A percentile compares a stretch with the other conserved stretches of the same genome.
These are phyloP conservation scores for Verticillium longisporum DNA, from an alignment of 2,329 filamentous ascomycete species.

Conservation along the genomic window DNA sequence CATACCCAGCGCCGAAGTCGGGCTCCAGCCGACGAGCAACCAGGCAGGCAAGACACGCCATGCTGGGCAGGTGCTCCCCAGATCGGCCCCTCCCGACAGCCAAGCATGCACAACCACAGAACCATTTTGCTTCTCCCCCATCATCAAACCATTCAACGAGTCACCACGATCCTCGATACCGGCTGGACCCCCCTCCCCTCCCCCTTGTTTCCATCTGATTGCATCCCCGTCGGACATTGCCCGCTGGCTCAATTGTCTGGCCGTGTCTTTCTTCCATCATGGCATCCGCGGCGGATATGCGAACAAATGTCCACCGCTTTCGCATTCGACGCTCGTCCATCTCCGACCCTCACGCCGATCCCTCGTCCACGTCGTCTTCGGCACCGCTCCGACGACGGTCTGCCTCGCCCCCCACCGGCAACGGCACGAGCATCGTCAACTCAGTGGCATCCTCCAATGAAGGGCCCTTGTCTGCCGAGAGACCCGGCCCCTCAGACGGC, in stretches of 20 bases:
- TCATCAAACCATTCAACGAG: not conserved
- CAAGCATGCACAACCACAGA: not conserved
- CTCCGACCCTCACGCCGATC: not conserved
- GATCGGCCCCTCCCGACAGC: not conserved
- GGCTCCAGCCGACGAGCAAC: not conserved
- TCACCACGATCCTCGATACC: not conserved
- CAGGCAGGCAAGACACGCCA: not conserved
- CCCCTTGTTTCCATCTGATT: not conserved
- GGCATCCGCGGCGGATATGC: conserved; percentile 11
- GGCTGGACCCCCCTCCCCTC: not conserved
- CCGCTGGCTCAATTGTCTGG: not conserved
- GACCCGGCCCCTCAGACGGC: not conserved
- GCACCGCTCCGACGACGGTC: conserved; percentile 13
- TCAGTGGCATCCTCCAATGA: not conserved
- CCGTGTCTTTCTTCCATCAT: conserved; percentile 2
- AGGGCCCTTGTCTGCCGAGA: not conserved
- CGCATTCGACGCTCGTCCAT: conserved; percentile 15
- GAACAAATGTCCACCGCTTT: conserved; percentile 18
- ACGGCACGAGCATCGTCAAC: not conserved
- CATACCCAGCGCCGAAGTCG: not conserved
- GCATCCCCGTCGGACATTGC: not conserved
- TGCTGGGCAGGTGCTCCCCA: not conserved
- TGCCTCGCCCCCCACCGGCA: conserved; percentile 9
- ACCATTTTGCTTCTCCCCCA: not conserved
- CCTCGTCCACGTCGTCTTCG: not conserved